phyloP scores from a whole-genome alignment of 192 early-diverging fungal genomes.

The Dissophora globulifera region DNA sequence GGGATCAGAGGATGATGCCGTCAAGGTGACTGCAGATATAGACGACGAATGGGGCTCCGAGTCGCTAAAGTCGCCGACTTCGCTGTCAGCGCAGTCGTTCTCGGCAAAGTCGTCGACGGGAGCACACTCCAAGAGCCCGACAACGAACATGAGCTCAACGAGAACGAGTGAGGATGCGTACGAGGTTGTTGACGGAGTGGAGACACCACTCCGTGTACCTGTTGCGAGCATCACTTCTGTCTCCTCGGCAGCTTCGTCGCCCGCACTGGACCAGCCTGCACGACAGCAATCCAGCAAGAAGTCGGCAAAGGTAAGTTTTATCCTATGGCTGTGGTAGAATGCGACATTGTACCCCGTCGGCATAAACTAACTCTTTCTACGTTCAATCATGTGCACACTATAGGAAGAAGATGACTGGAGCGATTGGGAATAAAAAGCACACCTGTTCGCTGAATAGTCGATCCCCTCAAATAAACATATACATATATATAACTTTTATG shows the following conservation, averaged over 20 bases:
- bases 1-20: not conserved
- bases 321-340: no score
- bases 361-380: no score
- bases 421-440: constrained; percentile 39
- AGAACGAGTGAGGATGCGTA: constrained; percentile 44
- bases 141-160: constrained; percentile 39
- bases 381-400: no score
- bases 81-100: constrained; percentile 18
- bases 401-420: constrained; percentile 55
- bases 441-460: no score
- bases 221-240: constrained; percentile 16
- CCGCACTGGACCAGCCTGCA: constrained; percentile 10
- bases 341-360: no score
- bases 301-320: no score
- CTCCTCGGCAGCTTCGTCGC: constrained; percentile 29
- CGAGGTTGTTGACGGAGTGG: constrained; percentile 27
- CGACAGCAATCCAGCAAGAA: constrained; percentile 25
- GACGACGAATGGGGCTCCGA: constrained; percentile 46
- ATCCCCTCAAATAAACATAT: no score
- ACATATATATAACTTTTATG: not conserved
- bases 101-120: constrained; percentile 5
- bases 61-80: constrained; percentile 18
- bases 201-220: constrained; percentile 19
- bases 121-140: constrained; percentile 25
- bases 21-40: constrained; percentile 1